A percentile compares a stretch with the other conserved stretches of the same genome.
These are phyloP conservation scores for Angophora floribunda DNA, from an alignment of 345 rosid genomes.

Conservation along the genomic window DNA sequence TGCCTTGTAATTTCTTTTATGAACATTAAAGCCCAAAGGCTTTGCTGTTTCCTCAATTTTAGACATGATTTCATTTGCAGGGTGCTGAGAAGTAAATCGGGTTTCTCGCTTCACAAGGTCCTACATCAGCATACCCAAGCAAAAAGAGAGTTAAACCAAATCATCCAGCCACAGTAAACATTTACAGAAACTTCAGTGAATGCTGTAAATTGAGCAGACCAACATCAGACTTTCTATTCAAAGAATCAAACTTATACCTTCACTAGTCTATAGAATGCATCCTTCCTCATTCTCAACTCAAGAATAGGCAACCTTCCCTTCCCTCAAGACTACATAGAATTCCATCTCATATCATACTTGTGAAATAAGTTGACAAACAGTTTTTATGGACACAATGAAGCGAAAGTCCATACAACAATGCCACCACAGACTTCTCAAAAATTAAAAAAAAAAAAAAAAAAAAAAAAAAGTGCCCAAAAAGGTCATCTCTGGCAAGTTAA, in stretches of 20 bases:
- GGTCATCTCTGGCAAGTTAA: neutral
- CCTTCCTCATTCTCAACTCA: neutral
- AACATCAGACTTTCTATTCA: neutral
- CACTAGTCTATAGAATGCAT: neutral
- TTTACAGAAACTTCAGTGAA: neutral
- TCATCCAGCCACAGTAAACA: neutral
- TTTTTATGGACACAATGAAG: neutral
- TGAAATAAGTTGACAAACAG: neutral
- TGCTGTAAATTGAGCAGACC: neutral
- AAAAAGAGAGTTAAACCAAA: neutral
- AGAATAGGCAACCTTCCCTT: neutral
- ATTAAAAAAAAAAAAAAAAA: no score
- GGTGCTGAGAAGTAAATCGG: constrained; percentile 63
- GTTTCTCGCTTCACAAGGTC: constrained; percentile 82
- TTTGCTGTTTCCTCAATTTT: constrained; percentile 95
- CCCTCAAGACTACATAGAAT: neutral
- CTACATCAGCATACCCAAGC: constrained; percentile 15
- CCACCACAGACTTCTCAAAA: neutral
- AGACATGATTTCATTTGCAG: constrained; percentile 77
- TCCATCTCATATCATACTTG: neutral
- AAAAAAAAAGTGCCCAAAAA: neutral
- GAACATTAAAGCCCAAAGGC: constrained; percentile 88
- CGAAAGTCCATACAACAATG: neutral
- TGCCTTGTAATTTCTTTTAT: constrained; percentile 84
- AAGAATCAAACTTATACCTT: neutral